phyloP scores from a whole-genome alignment of 306 rosid species.

The Corylus heterophylla region DNA sequence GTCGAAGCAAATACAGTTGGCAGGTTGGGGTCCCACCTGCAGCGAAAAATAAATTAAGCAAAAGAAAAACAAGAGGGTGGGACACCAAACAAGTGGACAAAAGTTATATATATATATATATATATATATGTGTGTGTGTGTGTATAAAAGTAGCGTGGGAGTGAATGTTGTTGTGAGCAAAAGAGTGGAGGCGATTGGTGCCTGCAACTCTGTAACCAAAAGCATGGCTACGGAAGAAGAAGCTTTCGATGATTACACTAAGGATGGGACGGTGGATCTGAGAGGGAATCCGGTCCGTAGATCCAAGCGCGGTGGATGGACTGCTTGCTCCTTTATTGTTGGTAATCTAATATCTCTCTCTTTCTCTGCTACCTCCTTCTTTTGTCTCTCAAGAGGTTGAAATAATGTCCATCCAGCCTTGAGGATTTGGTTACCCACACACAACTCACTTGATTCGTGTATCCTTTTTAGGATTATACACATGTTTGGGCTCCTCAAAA shows the following conservation, averaged over 20 bases:
- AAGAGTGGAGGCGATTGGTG: background rate
- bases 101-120: no score
- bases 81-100: background rate
- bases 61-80: background rate
- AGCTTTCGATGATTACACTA: constrained; percentile 38
- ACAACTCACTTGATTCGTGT: background rate
- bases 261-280: constrained; percentile 88
- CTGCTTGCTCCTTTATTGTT: constrained; percentile 82
- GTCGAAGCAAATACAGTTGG: background rate
- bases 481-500: background rate
- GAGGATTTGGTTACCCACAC: background rate
- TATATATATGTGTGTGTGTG: no score
- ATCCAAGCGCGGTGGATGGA: constrained; percentile 82
- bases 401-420: background rate
- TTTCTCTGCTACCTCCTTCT: constrained; percentile 2
- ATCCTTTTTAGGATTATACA: background rate
- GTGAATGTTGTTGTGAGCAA: background rate
- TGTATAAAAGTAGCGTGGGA: background rate
- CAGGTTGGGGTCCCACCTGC: background rate
- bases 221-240: constrained; percentile 50
- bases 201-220: background rate
- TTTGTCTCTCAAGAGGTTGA: background rate
- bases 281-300: constrained; percentile 70
- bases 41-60: no score
- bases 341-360: constrained; percentile 40